Evolutionary conservation across 2,329 filamentous ascomycete genomes (phyloP), one percentile per base, ranked within the genome.

Genomic region (Orbilia blumenaviensis): DNA sequence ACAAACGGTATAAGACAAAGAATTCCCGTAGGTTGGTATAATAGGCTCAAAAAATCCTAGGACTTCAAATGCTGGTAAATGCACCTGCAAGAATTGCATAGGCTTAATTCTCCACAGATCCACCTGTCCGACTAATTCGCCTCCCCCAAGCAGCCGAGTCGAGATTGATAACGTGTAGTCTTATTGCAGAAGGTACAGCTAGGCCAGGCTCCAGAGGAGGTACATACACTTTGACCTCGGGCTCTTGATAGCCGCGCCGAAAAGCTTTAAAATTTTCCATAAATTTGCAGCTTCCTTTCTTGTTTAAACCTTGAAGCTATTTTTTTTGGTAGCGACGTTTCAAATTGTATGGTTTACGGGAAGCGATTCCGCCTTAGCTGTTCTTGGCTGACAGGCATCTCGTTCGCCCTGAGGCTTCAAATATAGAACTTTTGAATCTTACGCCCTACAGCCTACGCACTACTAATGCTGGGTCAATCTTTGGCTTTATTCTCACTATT

Each of bases 341-440:
- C 66, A 63, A 29, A 9, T 56, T 27, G 16, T 38, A 34, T 58
- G 29, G 56, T 58, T 27, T 29, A 18, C 67, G 67, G 67, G 67
- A 64, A 58, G 67, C 21, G 58, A 21, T 72, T 72, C 67, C 67
- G 67, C 60, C 67, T 64, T 64, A 58, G 67, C 27, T 36, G 61
- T 62, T 27, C 56, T 69, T 62, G 66, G 54, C 66, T 32, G n/a
- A 18, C 29, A 62, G 52, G 27, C 25, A 8, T 14, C 7, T 18
- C 50, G 3, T 61, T 42, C 50, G 9, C 38, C 18, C 46, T 21
- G 14, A 2, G 38, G 23, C 36, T 44, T 46, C 56, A 46, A 46
- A 44, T 61, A 34, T 44, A 42, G 56, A 61, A 46, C 9, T 29
- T 38, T 25, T 44, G 7, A 21, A 21, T 54, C 29, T 3, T 50